These are phyloP conservation scores for Scolecobasidium constrictum DNA, from an alignment of 2,329 filamentous ascomycete genomes.

Conservation along the genomic window DNA sequence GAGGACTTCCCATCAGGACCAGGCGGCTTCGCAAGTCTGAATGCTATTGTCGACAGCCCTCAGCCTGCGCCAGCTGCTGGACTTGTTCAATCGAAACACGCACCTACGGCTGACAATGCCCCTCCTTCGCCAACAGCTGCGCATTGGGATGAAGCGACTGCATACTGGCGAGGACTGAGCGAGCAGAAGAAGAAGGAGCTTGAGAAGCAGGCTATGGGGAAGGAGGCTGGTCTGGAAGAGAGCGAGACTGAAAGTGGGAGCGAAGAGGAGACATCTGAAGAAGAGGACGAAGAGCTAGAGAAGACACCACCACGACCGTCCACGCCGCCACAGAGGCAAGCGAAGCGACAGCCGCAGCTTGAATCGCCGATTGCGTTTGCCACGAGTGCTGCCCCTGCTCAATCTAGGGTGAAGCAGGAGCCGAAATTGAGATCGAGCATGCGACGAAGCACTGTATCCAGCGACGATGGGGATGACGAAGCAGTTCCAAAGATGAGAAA, in stretches of 20 bases:
- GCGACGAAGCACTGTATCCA: not conserved
- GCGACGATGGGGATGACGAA: conserved; percentile 32
- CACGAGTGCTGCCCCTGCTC: not conserved
- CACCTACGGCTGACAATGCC: conserved; percentile 3
- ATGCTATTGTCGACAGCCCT: conserved; percentile 59
- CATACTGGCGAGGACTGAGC: conserved; percentile 59
- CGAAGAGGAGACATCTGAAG: conserved; percentile 27
- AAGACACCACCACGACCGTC: not conserved
- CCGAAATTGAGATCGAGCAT: not conserved
- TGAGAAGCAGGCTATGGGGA: conserved; percentile 25
- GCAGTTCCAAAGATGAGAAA: conserved; percentile 14
- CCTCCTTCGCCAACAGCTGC: conserved; percentile 16
- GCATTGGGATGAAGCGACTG: conserved; percentile 58
- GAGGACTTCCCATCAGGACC: conserved; percentile 61
- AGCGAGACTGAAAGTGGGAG: not conserved
- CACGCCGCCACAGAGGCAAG: not conserved
- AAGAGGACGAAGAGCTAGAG: too few species aligned
- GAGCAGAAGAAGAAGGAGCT: conserved; percentile 44
- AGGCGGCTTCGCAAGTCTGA: conserved; percentile 59
- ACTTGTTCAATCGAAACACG: conserved; percentile 5
- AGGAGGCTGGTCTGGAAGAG: not conserved
- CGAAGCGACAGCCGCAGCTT: not conserved
- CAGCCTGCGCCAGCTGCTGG: conserved; percentile 17
- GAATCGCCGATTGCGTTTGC: not conserved
- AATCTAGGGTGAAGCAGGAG: not conserved